phyloP scores from a whole-genome alignment of 2,329 filamentous ascomycete genomes.

The Aaosphaeria arxii region DNA sequence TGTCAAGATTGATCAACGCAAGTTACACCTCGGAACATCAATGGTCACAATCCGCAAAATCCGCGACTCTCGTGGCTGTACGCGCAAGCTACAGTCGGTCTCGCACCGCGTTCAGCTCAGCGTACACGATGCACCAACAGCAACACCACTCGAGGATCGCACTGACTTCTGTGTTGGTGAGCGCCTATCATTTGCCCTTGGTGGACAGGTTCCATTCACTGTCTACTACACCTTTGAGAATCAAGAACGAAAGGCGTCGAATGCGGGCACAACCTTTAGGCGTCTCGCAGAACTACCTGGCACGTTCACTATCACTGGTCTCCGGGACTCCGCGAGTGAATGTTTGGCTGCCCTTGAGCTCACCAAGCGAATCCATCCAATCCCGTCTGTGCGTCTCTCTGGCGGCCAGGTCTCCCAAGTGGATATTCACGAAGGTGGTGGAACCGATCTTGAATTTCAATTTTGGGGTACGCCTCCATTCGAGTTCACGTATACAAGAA shows the following conservation, averaged over 20 bases:
- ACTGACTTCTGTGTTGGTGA: constrained; percentile 94
- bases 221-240: constrained; percentile 89
- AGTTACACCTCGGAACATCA: constrained; percentile 85
- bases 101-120: constrained; percentile 82
- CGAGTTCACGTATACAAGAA: constrained; percentile 94
- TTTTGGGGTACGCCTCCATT: constrained; percentile 96
- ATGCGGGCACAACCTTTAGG: constrained; percentile 78
- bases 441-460: constrained; percentile 89
- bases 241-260: constrained; percentile 72
- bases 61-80: constrained; percentile 81
- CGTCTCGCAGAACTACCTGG: constrained; percentile 91
- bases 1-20: constrained; percentile 79
- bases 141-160: constrained; percentile 80
- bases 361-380: constrained; percentile 80
- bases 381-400: constrained; percentile 87
- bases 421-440: constrained; percentile 95
- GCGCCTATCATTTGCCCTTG: constrained; percentile 85
- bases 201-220: constrained; percentile 87
- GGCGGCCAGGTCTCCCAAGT: constrained; percentile 76
- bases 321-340: constrained; percentile 84
- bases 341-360: constrained; percentile 80
- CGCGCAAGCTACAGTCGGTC: constrained; percentile 64
- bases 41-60: constrained; percentile 87
- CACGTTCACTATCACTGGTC: constrained; percentile 78
- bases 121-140: constrained; percentile 88